Evolutionary conservation across 2,329 filamentous ascomycete species (phyloP).

Genomic region (Boeremia exigua): DNA sequence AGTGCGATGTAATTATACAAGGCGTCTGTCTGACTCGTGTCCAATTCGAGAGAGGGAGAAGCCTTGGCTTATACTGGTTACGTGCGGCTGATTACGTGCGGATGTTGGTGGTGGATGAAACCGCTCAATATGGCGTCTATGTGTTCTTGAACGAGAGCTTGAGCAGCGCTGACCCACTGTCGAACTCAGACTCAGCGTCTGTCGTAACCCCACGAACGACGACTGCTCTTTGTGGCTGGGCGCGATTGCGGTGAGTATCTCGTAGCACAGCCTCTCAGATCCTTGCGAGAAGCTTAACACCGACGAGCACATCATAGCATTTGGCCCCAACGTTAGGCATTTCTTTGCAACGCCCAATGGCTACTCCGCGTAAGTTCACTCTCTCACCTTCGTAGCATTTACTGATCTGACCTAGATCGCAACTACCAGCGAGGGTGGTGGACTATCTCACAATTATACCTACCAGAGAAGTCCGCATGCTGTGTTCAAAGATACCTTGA

Average conservation of each 20-base stretch:
- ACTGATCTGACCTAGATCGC: conserved; percentile 21
- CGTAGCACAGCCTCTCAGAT: conserved; percentile 87
- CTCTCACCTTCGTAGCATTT: neutral
- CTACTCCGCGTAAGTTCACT: conserved; percentile 30
- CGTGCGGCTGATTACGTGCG: no score
- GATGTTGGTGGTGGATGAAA: no score
- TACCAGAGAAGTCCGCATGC: conserved; percentile 28
- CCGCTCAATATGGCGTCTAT: no score
- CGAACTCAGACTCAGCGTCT: conserved; percentile 87
- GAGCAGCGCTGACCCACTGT: conserved; percentile 80
- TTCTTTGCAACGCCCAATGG: conserved; percentile 38
- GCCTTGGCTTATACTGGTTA: no score
- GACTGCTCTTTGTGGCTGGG: conserved; percentile 71
- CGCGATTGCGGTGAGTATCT: conserved; percentile 85
- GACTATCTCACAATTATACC: conserved; percentile 4
- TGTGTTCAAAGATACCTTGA: no score
- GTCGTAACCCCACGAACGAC: conserved; percentile 82
- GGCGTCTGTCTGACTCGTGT: no score
- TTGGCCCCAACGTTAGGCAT: conserved; percentile 28
- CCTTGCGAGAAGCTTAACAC: conserved; percentile 19
- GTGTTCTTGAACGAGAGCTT: conserved; percentile 78
- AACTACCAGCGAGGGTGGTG: conserved; percentile 28
- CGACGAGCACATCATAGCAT: conserved; percentile 36
- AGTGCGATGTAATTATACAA: no score
- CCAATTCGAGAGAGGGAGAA: no score